Evolutionary conservation across 129 eudicot genomes (phyloP).

Genomic region (Flaveria brownii): DNA sequence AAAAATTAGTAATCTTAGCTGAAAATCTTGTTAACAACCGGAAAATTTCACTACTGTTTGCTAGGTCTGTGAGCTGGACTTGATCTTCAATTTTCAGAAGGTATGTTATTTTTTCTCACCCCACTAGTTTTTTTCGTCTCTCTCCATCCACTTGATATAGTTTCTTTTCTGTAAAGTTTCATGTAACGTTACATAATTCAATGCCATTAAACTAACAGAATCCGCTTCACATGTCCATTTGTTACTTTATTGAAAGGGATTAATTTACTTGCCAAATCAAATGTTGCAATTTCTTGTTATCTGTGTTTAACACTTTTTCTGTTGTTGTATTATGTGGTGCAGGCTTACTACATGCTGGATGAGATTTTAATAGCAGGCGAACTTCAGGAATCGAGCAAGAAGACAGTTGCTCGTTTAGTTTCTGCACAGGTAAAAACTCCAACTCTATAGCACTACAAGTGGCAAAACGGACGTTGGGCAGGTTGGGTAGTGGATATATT

Average conservation of each 20-base stretch:
- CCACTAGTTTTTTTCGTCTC: not conserved
- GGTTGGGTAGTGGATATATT: not conserved
- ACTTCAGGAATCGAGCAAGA: conserved; percentile 98
- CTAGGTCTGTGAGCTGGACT: conserved; percentile 91
- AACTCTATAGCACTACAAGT: not conserved
- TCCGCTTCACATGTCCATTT: not conserved
- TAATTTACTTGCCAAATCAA: conserved; percentile 2
- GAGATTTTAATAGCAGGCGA: conserved; percentile 91
- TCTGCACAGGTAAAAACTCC: conserved; percentile 64
- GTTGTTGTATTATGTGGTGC: conserved; percentile 28
- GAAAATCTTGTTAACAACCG: not conserved
- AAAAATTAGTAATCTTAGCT: not conserved
- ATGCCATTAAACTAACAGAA: not conserved
- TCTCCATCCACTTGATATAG: conserved; percentile 5
- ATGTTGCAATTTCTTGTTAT: not conserved
- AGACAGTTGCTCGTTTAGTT: conserved; percentile 75
- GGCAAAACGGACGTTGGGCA: not conserved
- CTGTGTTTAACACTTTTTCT: not conserved
- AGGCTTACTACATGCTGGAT: conserved; percentile 92
- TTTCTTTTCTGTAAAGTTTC: not conserved
- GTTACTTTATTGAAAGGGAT: not conserved
- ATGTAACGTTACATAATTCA: not conserved
- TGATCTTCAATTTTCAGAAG: conserved; percentile 91
- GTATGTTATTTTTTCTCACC: conserved; percentile 28
- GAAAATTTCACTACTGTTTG: conserved; percentile 25